phyloP scores from a whole-genome alignment of 2,329 filamentous ascomycete species.

The Aspergillus thermomutatus region DNA sequence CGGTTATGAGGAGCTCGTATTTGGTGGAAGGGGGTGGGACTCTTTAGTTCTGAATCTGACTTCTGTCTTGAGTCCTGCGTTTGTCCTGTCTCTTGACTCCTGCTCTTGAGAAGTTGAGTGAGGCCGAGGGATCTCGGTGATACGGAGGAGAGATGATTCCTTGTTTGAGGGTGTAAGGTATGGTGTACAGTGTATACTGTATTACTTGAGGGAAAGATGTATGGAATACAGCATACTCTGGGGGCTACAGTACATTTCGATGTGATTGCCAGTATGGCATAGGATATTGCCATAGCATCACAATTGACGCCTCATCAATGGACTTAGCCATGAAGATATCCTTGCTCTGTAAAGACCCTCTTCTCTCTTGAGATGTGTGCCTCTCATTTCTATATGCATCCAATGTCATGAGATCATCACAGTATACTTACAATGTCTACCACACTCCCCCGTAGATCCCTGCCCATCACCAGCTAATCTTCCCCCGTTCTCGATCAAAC shows the following conservation, averaged over 20 bases:
- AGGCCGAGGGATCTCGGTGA: no score
- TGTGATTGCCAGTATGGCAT: no score
- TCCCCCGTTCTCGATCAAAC: conserved; percentile 75
- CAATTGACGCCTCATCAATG: no score
- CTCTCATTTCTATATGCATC: not conserved
- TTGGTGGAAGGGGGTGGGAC: not conserved
- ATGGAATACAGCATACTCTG: no score
- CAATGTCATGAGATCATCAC: not conserved
- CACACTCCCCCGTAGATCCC: not conserved
- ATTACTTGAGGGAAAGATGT: no score
- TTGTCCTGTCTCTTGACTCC: not conserved
- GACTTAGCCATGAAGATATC: no score
- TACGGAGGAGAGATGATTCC: no score
- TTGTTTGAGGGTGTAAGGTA: no score
- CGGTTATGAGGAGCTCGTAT: not conserved
- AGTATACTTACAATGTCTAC: not conserved
- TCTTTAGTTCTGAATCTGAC: not conserved
- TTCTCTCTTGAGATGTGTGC: not conserved
- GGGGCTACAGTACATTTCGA: no score
- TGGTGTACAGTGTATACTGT: no score
- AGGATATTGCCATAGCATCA: no score
- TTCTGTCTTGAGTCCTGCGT: no score
- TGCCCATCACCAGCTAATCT: conserved; percentile 77
- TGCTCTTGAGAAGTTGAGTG: not conserved
- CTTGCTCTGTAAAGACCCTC: not conserved